These are phyloP conservation scores for Fusarium denticulatum DNA, from an alignment of 2,329 filamentous ascomycete genomes.

Conservation along the genomic window DNA sequence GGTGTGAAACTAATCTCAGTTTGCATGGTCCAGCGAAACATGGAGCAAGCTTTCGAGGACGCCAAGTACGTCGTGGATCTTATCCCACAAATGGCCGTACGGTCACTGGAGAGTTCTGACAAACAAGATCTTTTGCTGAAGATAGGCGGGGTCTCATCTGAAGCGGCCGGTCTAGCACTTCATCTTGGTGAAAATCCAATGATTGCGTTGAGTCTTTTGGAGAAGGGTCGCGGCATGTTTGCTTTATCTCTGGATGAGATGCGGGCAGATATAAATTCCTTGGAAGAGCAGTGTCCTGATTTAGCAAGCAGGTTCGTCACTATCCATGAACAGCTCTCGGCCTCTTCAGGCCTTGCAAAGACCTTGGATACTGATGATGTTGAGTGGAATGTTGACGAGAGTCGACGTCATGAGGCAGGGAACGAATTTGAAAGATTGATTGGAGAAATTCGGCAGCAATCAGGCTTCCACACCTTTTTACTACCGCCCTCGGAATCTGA, in stretches of 20 bases:
- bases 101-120: not conserved
- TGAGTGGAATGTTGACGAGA: too few species aligned
- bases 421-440: not conserved
- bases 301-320: not conserved
- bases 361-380: not conserved
- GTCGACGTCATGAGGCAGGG: not conserved
- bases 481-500: not conserved
- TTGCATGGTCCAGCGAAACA: not conserved
- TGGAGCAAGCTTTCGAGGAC: not conserved
- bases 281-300: not conserved
- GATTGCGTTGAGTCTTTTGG: not conserved
- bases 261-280: not conserved
- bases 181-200: not conserved
- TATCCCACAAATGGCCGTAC: not conserved
- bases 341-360: not conserved
- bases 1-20: not conserved
- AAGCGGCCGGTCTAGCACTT: not conserved
- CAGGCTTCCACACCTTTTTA: not conserved
- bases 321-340: not conserved
- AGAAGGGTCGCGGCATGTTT: not conserved
- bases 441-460: not conserved
- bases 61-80: not conserved
- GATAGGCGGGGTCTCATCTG: not conserved
- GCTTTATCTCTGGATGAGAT: not conserved
- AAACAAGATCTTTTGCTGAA: not conserved